Percentiles rank a stretch among this genome's conserved stretches.
Conservation (phyloP, 1,139 yeast species). For the Spathaspora sp. region DNA sequence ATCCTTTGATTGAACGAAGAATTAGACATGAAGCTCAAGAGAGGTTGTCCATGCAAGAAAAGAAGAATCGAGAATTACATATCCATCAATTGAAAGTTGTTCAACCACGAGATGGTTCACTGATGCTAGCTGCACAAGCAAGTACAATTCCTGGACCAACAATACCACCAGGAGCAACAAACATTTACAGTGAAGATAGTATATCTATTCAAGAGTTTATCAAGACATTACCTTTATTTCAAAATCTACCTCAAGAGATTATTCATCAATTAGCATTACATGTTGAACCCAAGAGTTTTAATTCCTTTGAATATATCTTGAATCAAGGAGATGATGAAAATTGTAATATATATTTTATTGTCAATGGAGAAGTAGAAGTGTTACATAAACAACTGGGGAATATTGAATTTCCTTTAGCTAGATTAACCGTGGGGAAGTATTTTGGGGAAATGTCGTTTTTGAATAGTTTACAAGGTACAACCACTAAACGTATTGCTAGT, state of each 20-base stretch:
- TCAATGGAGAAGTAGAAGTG: slow-evolving; percentile 71
- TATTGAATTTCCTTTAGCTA: slow-evolving; percentile 49
- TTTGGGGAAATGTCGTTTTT: slow-evolving; percentile 79
- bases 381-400: slow-evolving; percentile 23
- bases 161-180: slow-evolving; percentile 20
- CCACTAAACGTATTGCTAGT: slow-evolving; percentile 52
- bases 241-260: slow-evolving; percentile 53
- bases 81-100: slow-evolving; percentile 5
- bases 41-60: slow-evolving; percentile 66
- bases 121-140: slow-evolving; percentile 20
- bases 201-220: slow-evolving; percentile 54
- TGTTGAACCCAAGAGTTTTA: slow-evolving; percentile 54
- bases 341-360: slow-evolving; percentile 63
- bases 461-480: slow-evolving; percentile 40
- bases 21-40: slow-evolving; percentile 80
- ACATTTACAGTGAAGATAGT: slow-evolving; percentile 4
- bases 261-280: slow-evolving; percentile 64
- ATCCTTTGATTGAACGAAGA: slow-evolving; percentile 63
- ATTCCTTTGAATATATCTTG: slow-evolving; percentile 60
- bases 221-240: slow-evolving; percentile 57
- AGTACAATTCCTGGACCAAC: slow-evolving; percentile 28
- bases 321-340: slow-evolving; percentile 55
- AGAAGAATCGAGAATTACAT: slow-evolving; percentile 39
- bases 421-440: slow-evolving; percentile 61
- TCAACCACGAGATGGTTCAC: slow-evolving; percentile 9